Percentiles rank a stretch among this genome's conserved stretches.
Evolutionary conservation across 176 grass and related monocot species (phyloP).

Genomic region (Oryza nivara): DNA sequence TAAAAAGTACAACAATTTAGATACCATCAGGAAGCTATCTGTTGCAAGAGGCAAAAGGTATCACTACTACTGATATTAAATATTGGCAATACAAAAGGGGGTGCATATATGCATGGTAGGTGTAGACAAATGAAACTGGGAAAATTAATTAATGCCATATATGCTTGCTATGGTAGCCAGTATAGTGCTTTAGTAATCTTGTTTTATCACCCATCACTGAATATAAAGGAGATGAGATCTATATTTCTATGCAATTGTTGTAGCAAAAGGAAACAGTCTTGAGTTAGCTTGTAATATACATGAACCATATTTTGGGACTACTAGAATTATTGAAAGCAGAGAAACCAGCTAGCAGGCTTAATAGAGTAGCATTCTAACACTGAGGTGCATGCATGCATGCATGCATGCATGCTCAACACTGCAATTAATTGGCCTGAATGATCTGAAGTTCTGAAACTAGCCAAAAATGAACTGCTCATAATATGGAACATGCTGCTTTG

Average conservation of each 20-base stretch:
- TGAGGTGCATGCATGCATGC: not conserved
- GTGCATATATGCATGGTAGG: not conserved
- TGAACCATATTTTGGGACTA: not conserved
- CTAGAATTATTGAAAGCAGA: no score
- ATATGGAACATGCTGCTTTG: not conserved
- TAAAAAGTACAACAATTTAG: not conserved
- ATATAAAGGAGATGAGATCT: not conserved
- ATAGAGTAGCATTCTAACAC: no score
- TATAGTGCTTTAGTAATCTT: not conserved
- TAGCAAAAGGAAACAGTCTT: not conserved
- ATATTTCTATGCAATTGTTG: not conserved
- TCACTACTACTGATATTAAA: not conserved
- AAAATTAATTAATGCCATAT: not conserved
- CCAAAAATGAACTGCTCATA: not conserved
- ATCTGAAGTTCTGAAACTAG: not conserved
- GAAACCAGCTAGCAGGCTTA: no score
- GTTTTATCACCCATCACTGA: not conserved
- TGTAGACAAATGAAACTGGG: not conserved
- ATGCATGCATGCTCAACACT: not conserved
- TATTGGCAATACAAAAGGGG: not conserved
- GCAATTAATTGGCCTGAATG: not conserved
- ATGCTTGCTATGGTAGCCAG: not conserved
- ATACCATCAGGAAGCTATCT: not conserved
- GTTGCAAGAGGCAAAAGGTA: not conserved
- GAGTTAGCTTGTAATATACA: not conserved